Evolutionary conservation across 257 asterid species (phyloP).

Genomic region (Gentiana macrophylla): DNA sequence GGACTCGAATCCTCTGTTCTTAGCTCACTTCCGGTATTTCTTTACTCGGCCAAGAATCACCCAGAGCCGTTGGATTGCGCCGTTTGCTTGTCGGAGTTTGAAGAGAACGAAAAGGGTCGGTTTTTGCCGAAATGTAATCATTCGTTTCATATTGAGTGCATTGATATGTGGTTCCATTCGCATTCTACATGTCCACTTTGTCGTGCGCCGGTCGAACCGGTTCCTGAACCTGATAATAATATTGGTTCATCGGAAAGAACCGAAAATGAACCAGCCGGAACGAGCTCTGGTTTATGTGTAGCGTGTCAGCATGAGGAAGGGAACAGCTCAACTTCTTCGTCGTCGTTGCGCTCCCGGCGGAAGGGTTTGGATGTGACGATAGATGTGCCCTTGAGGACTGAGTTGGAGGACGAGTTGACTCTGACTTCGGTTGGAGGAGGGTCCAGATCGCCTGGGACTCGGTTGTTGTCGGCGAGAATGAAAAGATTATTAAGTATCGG

Average conservation of each 20-base stretch:
- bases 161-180: slow-evolving; percentile 78
- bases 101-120: slow-evolving; percentile 49
- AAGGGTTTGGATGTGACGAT: slow-evolving; percentile 53
- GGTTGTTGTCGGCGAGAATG: slow-evolving; percentile 31
- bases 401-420: slow-evolving; percentile 28
- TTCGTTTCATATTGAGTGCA: slow-evolving; percentile 58
- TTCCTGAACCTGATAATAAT: slow-evolving; percentile 13
- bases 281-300: slow-evolving; percentile 28
- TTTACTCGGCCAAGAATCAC: slow-evolving; percentile 24
- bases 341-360: slow-evolving; percentile 29
- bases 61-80: slow-evolving; percentile 46
- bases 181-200: slow-evolving; percentile 86
- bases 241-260: background rate
- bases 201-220: slow-evolving; percentile 54
- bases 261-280: slow-evolving; percentile 22
- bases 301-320: slow-evolving; percentile 18
- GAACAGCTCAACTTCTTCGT: slow-evolving; percentile 6
- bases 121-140: slow-evolving; percentile 62
- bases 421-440: slow-evolving; percentile 33
- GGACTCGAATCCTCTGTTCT: slow-evolving; percentile 58
- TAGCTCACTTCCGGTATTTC: slow-evolving; percentile 41
- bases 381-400: slow-evolving; percentile 53
- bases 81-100: slow-evolving; percentile 71
- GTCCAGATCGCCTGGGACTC: slow-evolving; percentile 37
- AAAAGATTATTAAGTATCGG: slow-evolving; percentile 57